Evolutionary conservation across 768 basidiomycete genomes (phyloP).

Genomic region (Leccinellum albellum): DNA sequence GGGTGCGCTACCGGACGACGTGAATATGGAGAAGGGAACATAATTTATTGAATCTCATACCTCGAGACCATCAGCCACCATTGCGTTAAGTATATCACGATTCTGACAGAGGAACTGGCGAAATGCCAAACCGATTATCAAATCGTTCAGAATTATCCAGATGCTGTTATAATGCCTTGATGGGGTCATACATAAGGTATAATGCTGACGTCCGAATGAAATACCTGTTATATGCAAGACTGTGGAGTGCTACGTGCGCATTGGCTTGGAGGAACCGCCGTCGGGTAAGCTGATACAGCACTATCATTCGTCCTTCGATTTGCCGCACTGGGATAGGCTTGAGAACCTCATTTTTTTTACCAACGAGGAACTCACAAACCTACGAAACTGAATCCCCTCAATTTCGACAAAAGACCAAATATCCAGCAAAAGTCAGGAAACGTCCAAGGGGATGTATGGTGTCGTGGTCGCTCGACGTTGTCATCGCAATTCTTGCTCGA

Average conservation of each 20-base stretch:
- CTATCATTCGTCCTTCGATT: slow-evolving; percentile 50
- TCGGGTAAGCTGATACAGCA: slow-evolving; percentile 39
- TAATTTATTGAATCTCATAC: slow-evolving; percentile 28
- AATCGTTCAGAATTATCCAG: slow-evolving; percentile 89
- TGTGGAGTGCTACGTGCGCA: slow-evolving; percentile 36
- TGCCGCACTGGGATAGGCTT: slow-evolving; percentile 48
- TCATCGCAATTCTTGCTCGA: not conserved
- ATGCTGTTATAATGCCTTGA: slow-evolving; percentile 84
- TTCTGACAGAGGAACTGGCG: slow-evolving; percentile 72
- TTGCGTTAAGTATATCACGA: slow-evolving; percentile 40
- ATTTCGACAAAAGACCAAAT: slow-evolving; percentile 2
- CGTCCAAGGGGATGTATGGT: not conserved
- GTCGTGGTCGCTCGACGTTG: slow-evolving; percentile 6
- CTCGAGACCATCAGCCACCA: slow-evolving; percentile 36
- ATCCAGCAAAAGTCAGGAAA: not conserved
- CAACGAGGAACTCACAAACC: slow-evolving; percentile 13
- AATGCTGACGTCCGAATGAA: slow-evolving; percentile 9
- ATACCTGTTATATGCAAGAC: slow-evolving; percentile 67
- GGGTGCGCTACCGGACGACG: slow-evolving; percentile 13
- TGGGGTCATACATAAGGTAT: not conserved
- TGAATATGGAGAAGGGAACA: not conserved
- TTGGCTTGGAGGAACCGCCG: slow-evolving; percentile 34
- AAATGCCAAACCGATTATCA: slow-evolving; percentile 76
- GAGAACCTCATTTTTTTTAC: not conserved
- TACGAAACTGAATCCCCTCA: slow-evolving; percentile 23